Evolutionary conservation across 495 filamentous ascomycete species (phyloP), one percentile per base, ranked within the genome.

Genomic region (Xylaria bambusicola): DNA sequence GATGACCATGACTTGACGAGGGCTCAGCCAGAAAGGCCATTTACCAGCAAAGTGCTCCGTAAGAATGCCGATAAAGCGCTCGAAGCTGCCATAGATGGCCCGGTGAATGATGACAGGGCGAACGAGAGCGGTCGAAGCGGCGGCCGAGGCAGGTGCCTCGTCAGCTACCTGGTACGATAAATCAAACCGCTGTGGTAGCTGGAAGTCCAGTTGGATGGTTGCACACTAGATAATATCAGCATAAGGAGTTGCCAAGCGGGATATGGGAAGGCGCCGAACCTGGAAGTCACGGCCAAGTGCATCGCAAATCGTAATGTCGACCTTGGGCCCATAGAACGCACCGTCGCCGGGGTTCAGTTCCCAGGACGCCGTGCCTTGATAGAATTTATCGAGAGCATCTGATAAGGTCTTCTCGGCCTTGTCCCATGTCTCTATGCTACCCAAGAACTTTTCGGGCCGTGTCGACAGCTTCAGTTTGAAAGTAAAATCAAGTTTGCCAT

Each of bases 1-100:
- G 7, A 98, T 86, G 54, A 98, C 85, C 60, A 98, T 77, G 47
- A 98, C 84, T 76, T 98, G 94, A 18, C 93, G 86, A 24, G 94
- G 94, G 62, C 87, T 93, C 58, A 98, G 75, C 94, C 94, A 98
- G 82, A 97, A 96, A 0, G 94, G 94, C 93, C 93, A 98, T 76
- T 96, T 97, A 62, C 94, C 94, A 40, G 80, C 94, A 68, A 97
- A 98, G 72, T 98, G 94, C 77, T 98, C 94, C 23, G 81, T 92
- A 56, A 97, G 76, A 62, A 98, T 96, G 54, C 88, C 94, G 58
- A 95, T 88, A 77, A 98, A 97, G 44, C 94, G 88, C 78, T 98
- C 94, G 66, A 97, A 90, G 62, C 86, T 90, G 53, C 94, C 94
- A 51, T 91, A 87, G 70, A 98, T 94, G 47, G 94, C 94, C 60